A percentile compares a stretch with the other conserved stretches of the same genome.
Evolutionary conservation across 78 protist genomes (phyloP).

Genomic region (Planoprotostelium fungivorum): DNA sequence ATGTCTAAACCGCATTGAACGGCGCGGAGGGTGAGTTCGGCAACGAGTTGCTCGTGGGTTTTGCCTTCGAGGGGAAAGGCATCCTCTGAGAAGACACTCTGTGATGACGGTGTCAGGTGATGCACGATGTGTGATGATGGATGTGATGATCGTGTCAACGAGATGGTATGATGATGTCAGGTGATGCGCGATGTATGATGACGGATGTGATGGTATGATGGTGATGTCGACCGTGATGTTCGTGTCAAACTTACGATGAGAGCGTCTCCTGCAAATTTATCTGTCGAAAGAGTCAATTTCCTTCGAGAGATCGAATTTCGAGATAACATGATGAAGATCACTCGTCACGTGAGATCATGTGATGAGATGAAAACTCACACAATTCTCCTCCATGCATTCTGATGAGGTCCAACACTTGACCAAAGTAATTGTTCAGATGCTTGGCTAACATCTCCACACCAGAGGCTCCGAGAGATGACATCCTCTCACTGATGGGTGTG

Average conservation of each 20-base stretch:
- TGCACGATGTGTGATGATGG: neutral
- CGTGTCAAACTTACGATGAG: neutral
- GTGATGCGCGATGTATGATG: neutral
- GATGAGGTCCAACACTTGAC: neutral
- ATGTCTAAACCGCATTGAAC: neutral
- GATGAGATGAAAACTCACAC: neutral
- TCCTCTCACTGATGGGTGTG: constrained; percentile 2
- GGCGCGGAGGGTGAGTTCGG: neutral
- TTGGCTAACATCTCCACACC: neutral
- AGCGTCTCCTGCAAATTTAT: neutral
- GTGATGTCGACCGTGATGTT: too few relatives aligned
- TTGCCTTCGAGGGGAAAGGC: neutral
- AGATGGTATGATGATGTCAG: neutral
- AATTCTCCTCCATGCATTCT: neutral
- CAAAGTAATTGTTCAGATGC: neutral
- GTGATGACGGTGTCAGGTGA: neutral
- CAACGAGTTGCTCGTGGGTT: neutral
- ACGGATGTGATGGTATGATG: neutral
- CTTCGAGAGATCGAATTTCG: neutral
- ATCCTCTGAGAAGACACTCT: neutral
- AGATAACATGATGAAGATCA: too few relatives aligned
- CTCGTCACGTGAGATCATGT: too few relatives aligned
- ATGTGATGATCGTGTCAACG: neutral
- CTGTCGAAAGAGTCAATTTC: neutral
- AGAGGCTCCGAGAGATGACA: neutral